Percentiles rank a stretch among this genome's conserved stretches.
Conservation (phyloP, 2,329 filamentous ascomycete genomes). For the Nannizziopsis arthrosporioides region DNA sequence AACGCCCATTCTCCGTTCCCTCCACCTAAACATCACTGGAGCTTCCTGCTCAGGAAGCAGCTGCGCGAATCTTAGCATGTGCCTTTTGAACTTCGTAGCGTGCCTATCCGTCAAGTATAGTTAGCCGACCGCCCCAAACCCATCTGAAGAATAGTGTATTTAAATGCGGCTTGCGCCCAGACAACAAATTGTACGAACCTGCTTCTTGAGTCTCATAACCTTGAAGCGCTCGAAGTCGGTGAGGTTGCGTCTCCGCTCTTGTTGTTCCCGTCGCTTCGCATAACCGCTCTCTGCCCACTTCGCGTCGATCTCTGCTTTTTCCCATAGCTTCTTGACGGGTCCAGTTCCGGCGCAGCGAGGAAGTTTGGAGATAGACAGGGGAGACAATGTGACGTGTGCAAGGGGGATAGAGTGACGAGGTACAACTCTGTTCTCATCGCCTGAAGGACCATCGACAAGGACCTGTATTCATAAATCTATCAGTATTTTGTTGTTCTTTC, state of each 20-base stretch:
- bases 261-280: slow-evolving; percentile 85
- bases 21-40: slow-evolving; percentile 30
- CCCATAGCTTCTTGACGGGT: slow-evolving; percentile 78
- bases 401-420: slow-evolving; percentile 79
- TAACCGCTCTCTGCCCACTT: slow-evolving; percentile 88
- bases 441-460: slow-evolving; percentile 87
- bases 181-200: slow-evolving; percentile 48
- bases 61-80: slow-evolving; percentile 84
- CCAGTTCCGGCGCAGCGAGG: slow-evolving; percentile 74
- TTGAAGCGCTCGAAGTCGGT: slow-evolving; percentile 99
- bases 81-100: slow-evolving; percentile 97
- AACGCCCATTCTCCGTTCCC: slow-evolving; percentile 14
- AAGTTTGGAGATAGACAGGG: slow-evolving; percentile 74
- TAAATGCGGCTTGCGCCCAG: neutral
- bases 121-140: slow-evolving; percentile 2
- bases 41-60: slow-evolving; percentile 43
- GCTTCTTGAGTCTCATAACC: slow-evolving; percentile 98
- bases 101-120: slow-evolving; percentile 37
- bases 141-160: neutral
- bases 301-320: slow-evolving; percentile 77
- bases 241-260: slow-evolving; percentile 74
- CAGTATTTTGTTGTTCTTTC: slow-evolving; percentile 10
- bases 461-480: slow-evolving; percentile 46
- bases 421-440: slow-evolving; percentile 65
- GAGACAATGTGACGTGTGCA: slow-evolving; percentile 74